phyloP scores from a whole-genome alignment of 108 stramenopile genomes.

The Aureococcus anophagefferens region DNA sequence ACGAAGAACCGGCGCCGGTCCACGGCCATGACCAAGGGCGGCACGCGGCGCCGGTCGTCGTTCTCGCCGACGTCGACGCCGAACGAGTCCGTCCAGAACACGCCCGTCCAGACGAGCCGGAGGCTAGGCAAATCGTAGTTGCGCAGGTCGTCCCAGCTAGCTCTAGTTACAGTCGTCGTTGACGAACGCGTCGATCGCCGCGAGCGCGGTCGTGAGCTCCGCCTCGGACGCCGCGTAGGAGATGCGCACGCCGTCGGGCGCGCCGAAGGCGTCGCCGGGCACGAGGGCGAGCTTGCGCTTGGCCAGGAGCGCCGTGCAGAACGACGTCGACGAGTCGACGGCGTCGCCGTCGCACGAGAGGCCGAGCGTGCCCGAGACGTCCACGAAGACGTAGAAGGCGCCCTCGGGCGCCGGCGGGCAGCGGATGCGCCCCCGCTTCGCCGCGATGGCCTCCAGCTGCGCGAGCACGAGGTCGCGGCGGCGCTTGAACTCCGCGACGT shows the following conservation, averaged over 20 bases:
- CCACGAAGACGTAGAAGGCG: conserved; percentile 89
- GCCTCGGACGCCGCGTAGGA: conserved; percentile 89
- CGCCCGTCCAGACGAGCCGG: too few species aligned
- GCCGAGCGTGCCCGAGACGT: conserved; percentile 61
- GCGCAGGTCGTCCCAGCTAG: too few species aligned
- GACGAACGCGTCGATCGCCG: conserved; percentile 54
- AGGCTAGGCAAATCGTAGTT: too few species aligned
- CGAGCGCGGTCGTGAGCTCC: conserved; percentile 68
- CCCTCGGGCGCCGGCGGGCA: conserved; percentile 66
- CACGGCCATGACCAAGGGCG: too few species aligned
- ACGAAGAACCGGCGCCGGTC: too few species aligned
- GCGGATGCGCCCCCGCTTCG: conserved; percentile 52
- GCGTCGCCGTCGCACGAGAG: conserved; percentile 53
- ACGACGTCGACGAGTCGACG: conserved; percentile 29
- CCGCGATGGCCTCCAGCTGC: conserved; percentile 21
- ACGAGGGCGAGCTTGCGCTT: conserved; percentile 76
- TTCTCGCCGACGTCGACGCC: too few species aligned
- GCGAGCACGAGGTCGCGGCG: conserved; percentile 77
- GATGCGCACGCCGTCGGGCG: conserved; percentile 74
- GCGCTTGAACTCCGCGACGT: conserved; percentile 56
- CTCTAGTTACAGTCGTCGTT: not conserved
- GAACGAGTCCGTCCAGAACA: too few species aligned
- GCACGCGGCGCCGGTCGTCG: too few species aligned
- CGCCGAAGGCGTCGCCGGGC: conserved; percentile 86
- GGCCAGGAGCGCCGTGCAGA: conserved; percentile 77